Percentiles rank a stretch among this genome's conserved stretches.
Evolutionary conservation across 2,329 filamentous ascomycete genomes (phyloP).

Genomic region (Colletotrichum sp.): DNA sequence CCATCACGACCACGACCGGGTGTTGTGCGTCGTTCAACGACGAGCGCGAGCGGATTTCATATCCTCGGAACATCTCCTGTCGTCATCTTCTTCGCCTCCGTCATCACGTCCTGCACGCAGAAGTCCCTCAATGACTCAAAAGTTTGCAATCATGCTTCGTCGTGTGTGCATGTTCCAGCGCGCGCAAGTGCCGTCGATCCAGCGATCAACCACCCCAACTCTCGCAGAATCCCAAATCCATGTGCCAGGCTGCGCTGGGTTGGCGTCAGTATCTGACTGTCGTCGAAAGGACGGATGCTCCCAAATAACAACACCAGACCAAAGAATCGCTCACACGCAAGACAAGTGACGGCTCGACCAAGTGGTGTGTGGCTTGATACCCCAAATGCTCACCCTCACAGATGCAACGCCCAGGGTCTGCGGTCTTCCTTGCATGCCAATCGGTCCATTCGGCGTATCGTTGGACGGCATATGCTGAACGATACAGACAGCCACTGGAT

Average conservation of each 20-base stretch:
- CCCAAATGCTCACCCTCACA: background rate
- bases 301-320: background rate
- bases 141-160: background rate
- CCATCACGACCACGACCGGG: background rate
- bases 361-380: conserved; percentile 1
- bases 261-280: background rate
- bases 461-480: background rate
- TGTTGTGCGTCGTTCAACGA: background rate
- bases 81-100: background rate
- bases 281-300: background rate
- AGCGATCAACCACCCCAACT: background rate
- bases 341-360: background rate
- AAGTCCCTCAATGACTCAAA: background rate
- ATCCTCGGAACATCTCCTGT: background rate
- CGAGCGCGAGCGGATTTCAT: background rate
- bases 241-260: background rate
- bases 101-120: background rate
- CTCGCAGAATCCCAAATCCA: background rate
- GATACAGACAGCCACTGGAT: background rate
- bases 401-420: conserved; percentile 7
- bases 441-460: background rate
- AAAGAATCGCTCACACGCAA: background rate
- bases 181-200: background rate
- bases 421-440: background rate
- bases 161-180: background rate